Base-by-base conservation (phyloP, 2,329 filamentous ascomycete genomes). In the Arthrobotrys megalospora region DNA sequence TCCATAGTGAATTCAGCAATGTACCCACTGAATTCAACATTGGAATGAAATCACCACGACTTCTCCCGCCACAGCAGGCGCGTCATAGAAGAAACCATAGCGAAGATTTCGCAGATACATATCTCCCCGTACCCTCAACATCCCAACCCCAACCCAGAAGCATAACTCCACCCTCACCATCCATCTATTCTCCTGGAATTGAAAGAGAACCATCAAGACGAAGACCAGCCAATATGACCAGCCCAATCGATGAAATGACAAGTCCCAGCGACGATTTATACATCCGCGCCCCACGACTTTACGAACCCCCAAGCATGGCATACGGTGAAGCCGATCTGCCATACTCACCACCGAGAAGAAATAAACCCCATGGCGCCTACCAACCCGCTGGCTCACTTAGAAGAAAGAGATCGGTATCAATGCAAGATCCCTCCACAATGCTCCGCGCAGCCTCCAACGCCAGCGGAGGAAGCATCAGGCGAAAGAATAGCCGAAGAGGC, bases 11-110 rank as follows among this genome's bases (percentile, higher is more conserved):
- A 38, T 65, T 77, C 24, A 77, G 60, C 41, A 34, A 65, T 8
- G 73, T 77, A n/a, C 73, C 73, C 8, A 77, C 66, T 6, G 67
- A 65, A 53, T 66, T 71, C 45, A 34, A 71, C 58, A 21, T 76
- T n/a, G 69, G n/a, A 1, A n/a, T 53, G n/a, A 67, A 45, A 62
- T 75, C 70, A 10, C 69, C 69, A 32, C 38, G 19, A 19, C n/a
- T 66, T 12, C 36, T 43, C 1, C 55, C 55, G 2, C 41, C 41
- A 1, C 41, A 47, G 7, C 41, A 34, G 12, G 60, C 41, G 14
- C 28, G 60, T 16, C 41, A 50, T 16, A 14, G 7, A 8, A 45
- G 21, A 63, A 32, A 75, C 47, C 32, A 10, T 28, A 63, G 53
- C 38, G 32, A 28, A 3, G 64, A 50, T 38, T 41, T 41, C 6